Base-by-base conservation (phyloP, 768 basidiomycete genomes). In the Leucogyrophana mollusca region DNA sequence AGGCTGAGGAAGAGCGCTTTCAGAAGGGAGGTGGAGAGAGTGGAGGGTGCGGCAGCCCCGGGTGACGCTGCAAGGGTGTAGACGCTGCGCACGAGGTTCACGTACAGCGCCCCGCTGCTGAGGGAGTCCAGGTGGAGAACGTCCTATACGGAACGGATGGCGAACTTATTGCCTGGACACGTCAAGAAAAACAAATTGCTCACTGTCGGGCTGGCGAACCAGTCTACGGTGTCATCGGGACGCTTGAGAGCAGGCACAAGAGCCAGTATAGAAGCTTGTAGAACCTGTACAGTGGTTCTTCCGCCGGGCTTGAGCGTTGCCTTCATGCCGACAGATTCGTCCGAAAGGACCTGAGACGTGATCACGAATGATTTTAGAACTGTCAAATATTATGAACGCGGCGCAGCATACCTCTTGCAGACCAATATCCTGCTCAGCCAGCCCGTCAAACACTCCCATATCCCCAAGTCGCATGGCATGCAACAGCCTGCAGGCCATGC, bases 51-150 rank as follows among this genome's bases (percentile, higher is more conserved):
- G 9, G 74, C 61, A 0, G 75, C 59, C 6, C 75, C 62, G 4
- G 80, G 76, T 1, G 74, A 71, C 55, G 85, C 91, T 6, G 81
- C 81, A 16, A 90, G 57, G 14, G 57, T 64, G 66, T 96, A 97
- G 4, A 92, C 62, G 10, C 67, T 61, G 23, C 82, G 77, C 66
- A 83, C 76, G 46, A 92, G 72, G n/a, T 63, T 56, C 18, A 85
- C 73, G 56, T 84, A 91, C 21, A 61, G 67, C 16, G 64, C 51
- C 11, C 68, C 65, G 25, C 50, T 16, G 24, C 58, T 49, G 42
- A 42, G 42, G 27, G 45, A 34, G 53, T 41, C 40, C 50, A 41
- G 25, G 7, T 37, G 46, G 52, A 61, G 46, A 11, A 59, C 56
- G 33, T 56, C 53, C 37, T 39, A n/a, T 50, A 46, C 49, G n/a